Base-by-base conservation (phyloP, 2,329 filamentous ascomycete species). In the Leptographium radiaticola region DNA sequence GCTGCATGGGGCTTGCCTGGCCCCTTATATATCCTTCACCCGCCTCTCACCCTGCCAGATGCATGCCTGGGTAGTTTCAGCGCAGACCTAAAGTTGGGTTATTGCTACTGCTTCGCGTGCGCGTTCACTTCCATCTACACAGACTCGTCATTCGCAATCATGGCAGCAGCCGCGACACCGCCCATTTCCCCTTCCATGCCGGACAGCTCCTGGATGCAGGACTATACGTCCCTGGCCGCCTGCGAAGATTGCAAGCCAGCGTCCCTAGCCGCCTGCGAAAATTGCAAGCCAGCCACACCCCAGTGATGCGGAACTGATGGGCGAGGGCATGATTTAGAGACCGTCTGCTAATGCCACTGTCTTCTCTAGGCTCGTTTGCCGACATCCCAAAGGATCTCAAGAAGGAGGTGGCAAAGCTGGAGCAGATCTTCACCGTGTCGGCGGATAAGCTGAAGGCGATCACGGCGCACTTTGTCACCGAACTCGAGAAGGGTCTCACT, bases 341-440 rank as follows among this genome's bases (percentile, higher is more conserved):
- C 11, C n/a, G 4, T 33, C 2, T 50, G 49, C 49, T 50, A 33
- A 50, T 31, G 6, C 31, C 33, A 2, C 6, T 20, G n/a, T 33
- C 20, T 18, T 2, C 4, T 10, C 38, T 61, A 95, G 89, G 89
- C 67, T 95, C 90, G 59, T 88, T 93, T 81, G 83, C 84, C 68
- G 89, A 96, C 74, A 79, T 95, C 69, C 90, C 91, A 59, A 86
- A 89, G 72, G 83, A 89, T 70, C 79, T 96, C 60, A 73, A 88
- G 52, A 67, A 71, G 40, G 86, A 96, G 71, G 90, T 97, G 65
- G 83, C 87, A 68, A 76, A 80, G 58, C 78, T 97, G 30, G 93
- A 97, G 73, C 79, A 89, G 55, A 70, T 85, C 53, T 95, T 98
- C 70, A 86, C 83, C 12, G 82, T 97, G 47, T 79, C 86, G 60